Base-by-base conservation (phyloP, 257 asterid genomes). In the Penstemon eatonii region DNA sequence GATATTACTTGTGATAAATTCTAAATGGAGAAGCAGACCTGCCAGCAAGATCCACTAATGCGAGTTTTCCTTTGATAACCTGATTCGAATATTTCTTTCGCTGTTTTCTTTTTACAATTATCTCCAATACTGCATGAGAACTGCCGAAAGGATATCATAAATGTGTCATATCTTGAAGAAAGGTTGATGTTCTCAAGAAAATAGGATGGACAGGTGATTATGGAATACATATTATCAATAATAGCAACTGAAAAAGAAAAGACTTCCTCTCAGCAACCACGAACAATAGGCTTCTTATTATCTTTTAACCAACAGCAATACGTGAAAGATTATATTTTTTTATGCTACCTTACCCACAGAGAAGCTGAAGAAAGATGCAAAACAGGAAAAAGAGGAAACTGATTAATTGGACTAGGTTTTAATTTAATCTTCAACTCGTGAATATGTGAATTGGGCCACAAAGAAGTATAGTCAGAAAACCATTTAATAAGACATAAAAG, bases 1-100 rank as follows among this genome's bases (percentile, higher is more conserved):
- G 18, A 44, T 52, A 69, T 60, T 36, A 47, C 49, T 42, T 45
- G 57, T 60, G 75, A 47, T 46, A 76, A 25, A 19, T 73, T 73
- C 76, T 43, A 55, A 63, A 55, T 8, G 67, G 56, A 72, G 46
- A 67, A 25, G 51, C 81, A 49, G 63, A 92, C 98, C 98, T 92
- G 86, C 98, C 98, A 79, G 98, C 98, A 80, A 92, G 96, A 86
- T 92, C 98, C 67, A 92, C 98, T 53, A 92, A 85, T 61, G 97
- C 95, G 66, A 92, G 91, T 74, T 86, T 92, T 81, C 97, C 98
- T 79, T 77, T 86, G 66, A 88, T 76, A 68, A 92, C 85, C 89
- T 86, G 96, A 77, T 86, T 85, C 68, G 92, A 86, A 79, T 83
- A 81, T 76, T 84, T 78, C 70, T 83, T 74, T 66, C 78, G 83